Evolutionary conservation across 768 basidiomycete genomes (phyloP), one percentile per base, ranked within the genome.

Genomic region (Russula abietina): DNA sequence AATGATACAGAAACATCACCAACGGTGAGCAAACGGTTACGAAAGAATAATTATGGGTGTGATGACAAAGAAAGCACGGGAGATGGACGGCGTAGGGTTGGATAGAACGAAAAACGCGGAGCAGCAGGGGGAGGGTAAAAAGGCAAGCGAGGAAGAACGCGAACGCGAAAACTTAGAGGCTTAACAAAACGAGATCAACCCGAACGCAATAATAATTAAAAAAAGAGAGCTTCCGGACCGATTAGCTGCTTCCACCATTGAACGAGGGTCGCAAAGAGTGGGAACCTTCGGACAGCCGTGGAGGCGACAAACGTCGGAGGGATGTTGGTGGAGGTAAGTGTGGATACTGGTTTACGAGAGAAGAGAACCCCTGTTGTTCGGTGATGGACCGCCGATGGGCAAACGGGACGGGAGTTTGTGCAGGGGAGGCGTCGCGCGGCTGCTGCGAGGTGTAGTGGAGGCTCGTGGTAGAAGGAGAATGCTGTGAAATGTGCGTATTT

Each of bases 321-420:
- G 76, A 14, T 75, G 77, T 64, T 78, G 77, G 14, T 79, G 76
- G 60, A 81, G 78, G 70, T 80, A 82, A 53, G 75, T 74, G 61
- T 80, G 79, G 65, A 79, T 79, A 62, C 81, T 77, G 33, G 75
- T 76, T 55, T 80, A 73, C 41, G 81, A 74, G 60, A 74, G 75
- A 71, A 78, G 83, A 19, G 53, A 65, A 61, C 53, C 77, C 77
- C 66, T 82, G 82, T 26, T 84, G 78, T 52, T 86, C 85, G 33
- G 82, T 83, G 55, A 81, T 74, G 43, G 84, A 77, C 55, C 86
- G 80, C 64, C 84, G 79, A 66, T 82, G 83, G 45, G 79, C 77
- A 69, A 80, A 86, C 16, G 81, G 73, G 60, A 81, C 67, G 46
- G 80, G 70, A 10, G 77, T 73, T 57, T 82, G 79, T 8, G 65